Percentiles rank a stretch among this genome's conserved stretches.
Conservation (phyloP, 306 rosid species). For the Cicer chorassanicum region DNA sequence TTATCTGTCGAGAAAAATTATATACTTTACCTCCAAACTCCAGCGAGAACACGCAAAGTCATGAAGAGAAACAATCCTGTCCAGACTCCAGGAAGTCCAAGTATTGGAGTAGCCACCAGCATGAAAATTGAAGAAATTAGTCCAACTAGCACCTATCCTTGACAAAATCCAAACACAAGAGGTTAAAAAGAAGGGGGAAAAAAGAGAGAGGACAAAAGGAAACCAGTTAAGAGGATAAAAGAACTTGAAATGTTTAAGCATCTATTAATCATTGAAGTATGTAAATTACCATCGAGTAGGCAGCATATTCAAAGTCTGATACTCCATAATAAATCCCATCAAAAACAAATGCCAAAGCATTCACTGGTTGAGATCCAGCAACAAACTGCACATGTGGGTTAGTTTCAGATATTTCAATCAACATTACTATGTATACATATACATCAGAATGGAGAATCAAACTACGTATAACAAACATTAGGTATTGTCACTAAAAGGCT, state of each 20-base stretch:
- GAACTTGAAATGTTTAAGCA: slow-evolving; percentile 15
- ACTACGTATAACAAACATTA: slow-evolving; percentile 14
- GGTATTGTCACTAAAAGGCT: not conserved
- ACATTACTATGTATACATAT: slow-evolving; percentile 38
- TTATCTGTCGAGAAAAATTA: slow-evolving; percentile 25
- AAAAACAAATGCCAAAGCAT: slow-evolving; percentile 90
- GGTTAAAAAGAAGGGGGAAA: not conserved
- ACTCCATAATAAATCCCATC: slow-evolving; percentile 96
- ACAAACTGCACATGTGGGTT: slow-evolving; percentile 64
- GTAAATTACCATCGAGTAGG: slow-evolving; percentile 83
- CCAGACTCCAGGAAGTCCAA: slow-evolving; percentile 95
- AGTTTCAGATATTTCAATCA: slow-evolving; percentile 43
- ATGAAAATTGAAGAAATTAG: slow-evolving; percentile 69
- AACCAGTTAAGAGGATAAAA: slow-evolving; percentile 30
- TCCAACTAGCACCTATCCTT: slow-evolving; percentile 67
- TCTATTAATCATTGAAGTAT: slow-evolving; percentile 27
- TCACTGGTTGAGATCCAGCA: slow-evolving; percentile 94
- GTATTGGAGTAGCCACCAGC: slow-evolving; percentile 67
- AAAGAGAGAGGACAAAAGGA: not conserved
- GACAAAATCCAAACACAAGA: slow-evolving; percentile 24
- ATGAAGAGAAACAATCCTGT: slow-evolving; percentile 89
- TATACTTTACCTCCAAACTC: slow-evolving; percentile 76
- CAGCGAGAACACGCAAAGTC: slow-evolving; percentile 80
- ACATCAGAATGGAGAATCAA: slow-evolving; percentile 20
- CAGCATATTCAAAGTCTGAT: slow-evolving; percentile 89